Conservation (phyloP, 2,329 filamentous ascomycete species). For the Neofusicoccum laricinum region DNA sequence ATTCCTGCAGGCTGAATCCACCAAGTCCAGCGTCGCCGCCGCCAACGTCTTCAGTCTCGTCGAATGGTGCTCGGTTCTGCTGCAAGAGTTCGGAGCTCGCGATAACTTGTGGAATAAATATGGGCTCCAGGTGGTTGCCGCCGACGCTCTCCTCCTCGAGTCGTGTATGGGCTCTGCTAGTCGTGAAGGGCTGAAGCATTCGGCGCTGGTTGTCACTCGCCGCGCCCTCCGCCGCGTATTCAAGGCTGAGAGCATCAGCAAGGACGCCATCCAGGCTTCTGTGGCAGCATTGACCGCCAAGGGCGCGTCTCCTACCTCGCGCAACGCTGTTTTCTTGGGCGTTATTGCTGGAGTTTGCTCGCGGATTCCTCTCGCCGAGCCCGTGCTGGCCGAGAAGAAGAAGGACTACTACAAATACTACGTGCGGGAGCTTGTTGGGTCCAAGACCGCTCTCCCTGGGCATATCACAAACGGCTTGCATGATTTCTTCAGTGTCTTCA, state of each 20-base stretch:
- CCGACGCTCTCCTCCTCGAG: slow-evolving; percentile 72
- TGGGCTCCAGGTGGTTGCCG: slow-evolving; percentile 63
- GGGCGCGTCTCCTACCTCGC: slow-evolving; percentile 59
- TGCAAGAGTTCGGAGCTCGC: slow-evolving; percentile 65
- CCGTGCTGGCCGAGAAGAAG: slow-evolving; percentile 64
- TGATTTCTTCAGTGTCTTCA: slow-evolving; percentile 80
- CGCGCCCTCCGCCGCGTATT: slow-evolving; percentile 76
- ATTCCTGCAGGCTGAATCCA: slow-evolving; percentile 67
- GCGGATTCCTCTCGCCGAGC: slow-evolving; percentile 63
- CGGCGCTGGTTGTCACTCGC: slow-evolving; percentile 73
- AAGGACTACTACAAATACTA: slow-evolving; percentile 78
- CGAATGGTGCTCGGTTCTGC: slow-evolving; percentile 81
- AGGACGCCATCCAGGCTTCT: slow-evolving; percentile 60
- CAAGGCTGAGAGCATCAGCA: slow-evolving; percentile 54
- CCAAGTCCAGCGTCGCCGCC: slow-evolving; percentile 73
- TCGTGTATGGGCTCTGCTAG: slow-evolving; percentile 60
- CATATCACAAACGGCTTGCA: slow-evolving; percentile 71
- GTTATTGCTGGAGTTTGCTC: slow-evolving; percentile 83
- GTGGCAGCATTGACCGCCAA: slow-evolving; percentile 70
- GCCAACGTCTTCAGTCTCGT: slow-evolving; percentile 83
- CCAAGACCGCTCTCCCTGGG: slow-evolving; percentile 65
- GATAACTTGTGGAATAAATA: slow-evolving; percentile 62
- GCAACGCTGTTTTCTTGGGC: slow-evolving; percentile 75
- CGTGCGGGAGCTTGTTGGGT: slow-evolving; percentile 78
- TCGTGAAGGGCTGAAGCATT: slow-evolving; percentile 65